phyloP scores from a whole-genome alignment of 495 filamentous ascomycete genomes.

The Aspergillus affinis region DNA sequence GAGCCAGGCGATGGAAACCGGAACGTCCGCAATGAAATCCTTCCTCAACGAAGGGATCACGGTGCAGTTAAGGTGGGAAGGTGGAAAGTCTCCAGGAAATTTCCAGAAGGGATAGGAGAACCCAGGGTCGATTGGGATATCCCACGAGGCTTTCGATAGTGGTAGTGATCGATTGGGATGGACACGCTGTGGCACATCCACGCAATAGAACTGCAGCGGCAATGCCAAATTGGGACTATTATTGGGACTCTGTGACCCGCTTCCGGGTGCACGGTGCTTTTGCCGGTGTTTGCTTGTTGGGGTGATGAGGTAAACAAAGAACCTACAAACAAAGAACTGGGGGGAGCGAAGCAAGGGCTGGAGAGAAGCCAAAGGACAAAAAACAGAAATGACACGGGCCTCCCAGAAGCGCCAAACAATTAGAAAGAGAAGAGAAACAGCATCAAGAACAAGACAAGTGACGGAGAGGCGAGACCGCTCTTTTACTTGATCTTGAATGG shows the following conservation, averaged over 20 bases:
- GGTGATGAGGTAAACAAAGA: neutral
- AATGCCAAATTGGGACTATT: conserved; percentile 11
- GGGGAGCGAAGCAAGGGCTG: neutral
- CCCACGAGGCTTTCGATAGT: conserved; percentile 9
- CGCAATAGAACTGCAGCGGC: conserved; percentile 4
- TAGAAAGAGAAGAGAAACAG: conserved; percentile 6
- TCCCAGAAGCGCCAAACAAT: conserved; percentile 4
- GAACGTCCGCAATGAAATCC: conserved; percentile 2
- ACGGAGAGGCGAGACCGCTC: conserved; percentile 13
- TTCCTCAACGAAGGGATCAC: neutral
- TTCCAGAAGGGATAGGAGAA: conserved; percentile 20
- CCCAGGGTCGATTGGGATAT: conserved; percentile 1
- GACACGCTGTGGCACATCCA: conserved; percentile 3
- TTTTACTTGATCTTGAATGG: conserved; percentile 23
- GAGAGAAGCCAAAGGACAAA: neutral
- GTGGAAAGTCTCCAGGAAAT: conserved; percentile 12
- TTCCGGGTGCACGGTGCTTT: conserved; percentile 18
- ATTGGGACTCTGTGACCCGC: conserved; percentile 15
- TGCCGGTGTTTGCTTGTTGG: conserved; percentile 11
- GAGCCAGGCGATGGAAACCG: conserved; percentile 2
- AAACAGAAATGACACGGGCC: conserved; percentile 1
- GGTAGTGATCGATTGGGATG: neutral
- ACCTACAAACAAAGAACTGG: neutral
- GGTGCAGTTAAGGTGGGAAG: conserved; percentile 8
- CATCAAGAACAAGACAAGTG: conserved; percentile 1